Evolutionary conservation across 495 filamentous ascomycete genomes (phyloP).

Genomic region (Penicillium odoratum): DNA sequence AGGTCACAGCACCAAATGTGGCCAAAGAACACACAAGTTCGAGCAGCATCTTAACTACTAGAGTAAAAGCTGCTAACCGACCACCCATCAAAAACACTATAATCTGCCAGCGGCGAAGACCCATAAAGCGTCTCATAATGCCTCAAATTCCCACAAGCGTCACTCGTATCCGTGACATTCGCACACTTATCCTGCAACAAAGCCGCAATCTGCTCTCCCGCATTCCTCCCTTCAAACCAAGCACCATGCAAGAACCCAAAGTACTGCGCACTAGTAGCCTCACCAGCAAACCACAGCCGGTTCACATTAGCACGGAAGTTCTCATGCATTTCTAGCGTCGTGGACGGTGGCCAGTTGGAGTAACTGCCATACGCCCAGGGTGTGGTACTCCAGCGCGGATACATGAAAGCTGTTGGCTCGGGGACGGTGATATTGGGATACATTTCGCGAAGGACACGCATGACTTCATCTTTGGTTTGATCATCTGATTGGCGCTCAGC

Average conservation of each 20-base stretch:
- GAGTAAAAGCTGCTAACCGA: constrained; percentile 23
- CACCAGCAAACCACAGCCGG: constrained; percentile 69
- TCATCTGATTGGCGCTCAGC: constrained; percentile 65
- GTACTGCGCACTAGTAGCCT: constrained; percentile 67
- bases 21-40: no score
- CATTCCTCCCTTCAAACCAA: constrained; percentile 61
- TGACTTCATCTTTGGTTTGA: constrained; percentile 58
- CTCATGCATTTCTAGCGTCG: constrained; percentile 67
- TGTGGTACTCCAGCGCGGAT: constrained; percentile 66
- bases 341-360: constrained; percentile 70
- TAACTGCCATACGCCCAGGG: constrained; percentile 72
- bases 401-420: constrained; percentile 67
- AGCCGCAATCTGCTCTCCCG: constrained; percentile 51
- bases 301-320: constrained; percentile 70
- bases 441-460: constrained; percentile 65
- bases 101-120: constrained; percentile 21
- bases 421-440: constrained; percentile 61
- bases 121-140: constrained; percentile 16
- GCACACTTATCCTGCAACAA: constrained; percentile 14
- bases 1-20: no score
- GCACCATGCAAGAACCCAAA: constrained; percentile 73
- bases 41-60: constrained; percentile 7
- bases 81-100: constrained; percentile 25
- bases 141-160: constrained; percentile 14
- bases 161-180: constrained; percentile 9